These are phyloP conservation scores for Coemansia sp. DNA, from an alignment of 192 early-diverging fungal species.

Conservation along the genomic window DNA sequence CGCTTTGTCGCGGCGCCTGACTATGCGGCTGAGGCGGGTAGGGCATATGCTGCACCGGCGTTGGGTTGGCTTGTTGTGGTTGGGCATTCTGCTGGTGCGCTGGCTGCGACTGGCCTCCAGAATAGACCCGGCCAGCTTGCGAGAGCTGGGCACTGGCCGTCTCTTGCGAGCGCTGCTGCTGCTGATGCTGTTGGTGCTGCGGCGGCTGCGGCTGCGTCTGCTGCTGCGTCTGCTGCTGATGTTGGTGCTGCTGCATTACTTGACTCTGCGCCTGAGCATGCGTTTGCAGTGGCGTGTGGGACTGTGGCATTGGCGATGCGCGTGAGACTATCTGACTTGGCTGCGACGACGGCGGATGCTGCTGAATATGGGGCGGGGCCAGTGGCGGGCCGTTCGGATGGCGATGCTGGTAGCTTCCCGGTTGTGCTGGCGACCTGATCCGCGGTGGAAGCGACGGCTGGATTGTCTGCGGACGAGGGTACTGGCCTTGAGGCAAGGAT, in stretches of 20 bases:
- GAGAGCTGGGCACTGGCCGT: slow-evolving; percentile 9
- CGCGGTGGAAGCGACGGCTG: slow-evolving; percentile 7
- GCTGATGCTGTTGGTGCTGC: slow-evolving; percentile 13
- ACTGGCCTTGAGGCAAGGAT: slow-evolving; percentile 7
- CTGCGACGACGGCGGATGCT: slow-evolving; percentile 8
- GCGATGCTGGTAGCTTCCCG: slow-evolving; percentile 1
- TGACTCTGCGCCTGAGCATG: slow-evolving; percentile 4
- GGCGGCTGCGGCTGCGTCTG: slow-evolving; percentile 19
- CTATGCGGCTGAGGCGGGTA: background rate
- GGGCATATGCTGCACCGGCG: background rate
- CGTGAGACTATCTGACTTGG: background rate
- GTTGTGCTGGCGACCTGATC: slow-evolving; percentile 12
- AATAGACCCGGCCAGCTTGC: background rate
- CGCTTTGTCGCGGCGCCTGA: background rate
- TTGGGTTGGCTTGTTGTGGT: background rate
- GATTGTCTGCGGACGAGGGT: slow-evolving; percentile 9
- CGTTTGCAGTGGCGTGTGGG: slow-evolving; percentile 10
- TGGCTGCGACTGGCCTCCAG: background rate
- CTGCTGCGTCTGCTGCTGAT: background rate
- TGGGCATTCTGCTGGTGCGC: slow-evolving; percentile 1
- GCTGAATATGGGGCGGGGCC: slow-evolving; percentile 9
- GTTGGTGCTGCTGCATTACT: slow-evolving; percentile 7
- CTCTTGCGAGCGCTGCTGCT: slow-evolving; percentile 3
- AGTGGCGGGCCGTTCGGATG: slow-evolving; percentile 2
- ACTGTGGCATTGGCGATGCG: background rate